Percentiles rank a stretch among this genome's conserved stretches.
Evolutionary conservation across 768 basidiomycete species (phyloP).

Genomic region (Panaeolus papilionaceus): DNA sequence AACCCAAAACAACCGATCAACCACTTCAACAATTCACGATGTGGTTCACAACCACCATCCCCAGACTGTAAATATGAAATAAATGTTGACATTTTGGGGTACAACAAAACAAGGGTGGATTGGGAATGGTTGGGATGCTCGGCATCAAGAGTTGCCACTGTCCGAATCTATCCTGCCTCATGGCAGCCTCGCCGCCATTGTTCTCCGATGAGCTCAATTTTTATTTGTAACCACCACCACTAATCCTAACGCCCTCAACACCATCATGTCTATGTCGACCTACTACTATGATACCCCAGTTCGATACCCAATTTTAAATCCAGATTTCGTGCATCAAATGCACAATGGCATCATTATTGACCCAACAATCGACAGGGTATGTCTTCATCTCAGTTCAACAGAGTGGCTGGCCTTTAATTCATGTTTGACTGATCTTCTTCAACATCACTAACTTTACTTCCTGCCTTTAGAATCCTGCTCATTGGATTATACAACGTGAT

Average conservation of each 20-base stretch:
- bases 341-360: neutral
- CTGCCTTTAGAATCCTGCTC: conserved; percentile 11
- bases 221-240: conserved; percentile 4
- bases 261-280: neutral
- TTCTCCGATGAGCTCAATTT: neutral
- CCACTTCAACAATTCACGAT: neutral
- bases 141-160: neutral
- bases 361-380: conserved; percentile 6
- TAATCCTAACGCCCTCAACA: neutral
- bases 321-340: conserved; percentile 4
- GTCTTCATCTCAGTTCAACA: neutral
- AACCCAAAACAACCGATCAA: conserved; percentile 5
- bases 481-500: conserved; percentile 19
- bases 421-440: neutral
- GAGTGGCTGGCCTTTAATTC: neutral
- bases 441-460: neutral
- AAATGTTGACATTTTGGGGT: neutral
- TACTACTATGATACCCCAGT: neutral
- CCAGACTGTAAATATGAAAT: too few relatives aligned
- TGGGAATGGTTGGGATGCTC: neutral
- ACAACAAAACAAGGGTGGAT: neutral
- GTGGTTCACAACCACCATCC: neutral
- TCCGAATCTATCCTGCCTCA: neutral
- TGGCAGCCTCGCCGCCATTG: conserved; percentile 4
- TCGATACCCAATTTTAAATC: conserved; percentile 1